These are phyloP conservation scores for Leccinum fibrillosum DNA, from an alignment of 768 basidiomycete genomes.

Conservation along the genomic window DNA sequence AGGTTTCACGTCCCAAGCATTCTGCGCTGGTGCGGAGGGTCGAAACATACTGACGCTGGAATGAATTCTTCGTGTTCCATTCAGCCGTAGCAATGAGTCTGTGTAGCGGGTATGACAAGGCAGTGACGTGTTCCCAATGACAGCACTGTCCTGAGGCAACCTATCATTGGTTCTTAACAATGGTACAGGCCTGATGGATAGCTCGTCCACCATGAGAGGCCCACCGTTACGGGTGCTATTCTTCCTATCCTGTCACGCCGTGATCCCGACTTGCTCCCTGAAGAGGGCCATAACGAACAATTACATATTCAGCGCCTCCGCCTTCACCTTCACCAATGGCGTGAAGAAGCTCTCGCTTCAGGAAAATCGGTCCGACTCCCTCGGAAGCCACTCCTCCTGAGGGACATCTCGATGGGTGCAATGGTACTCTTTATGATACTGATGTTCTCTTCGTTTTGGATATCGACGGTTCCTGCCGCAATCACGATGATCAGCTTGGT, in stretches of 20 bases:
- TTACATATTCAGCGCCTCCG: conserved; percentile 69
- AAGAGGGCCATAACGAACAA: conserved; percentile 67
- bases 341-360: conserved; percentile 72
- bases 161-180: background rate
- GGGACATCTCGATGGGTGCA: conserved; percentile 93
- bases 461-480: conserved; percentile 73
- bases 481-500: conserved; percentile 79
- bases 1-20: conserved; percentile 3
- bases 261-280: conserved; percentile 74
- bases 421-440: conserved; percentile 75
- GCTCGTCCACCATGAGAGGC: background rate
- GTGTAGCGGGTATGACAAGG: background rate
- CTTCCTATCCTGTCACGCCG: conserved; percentile 81
- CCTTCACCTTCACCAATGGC: conserved; percentile 75
- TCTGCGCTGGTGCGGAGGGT: conserved; percentile 8
- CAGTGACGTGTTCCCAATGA: background rate
- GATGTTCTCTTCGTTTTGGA: conserved; percentile 84
- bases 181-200: background rate
- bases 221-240: conserved; percentile 75
- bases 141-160: background rate
- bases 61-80: conserved; percentile 5
- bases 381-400: conserved; percentile 84
- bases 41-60: conserved; percentile 10
- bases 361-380: conserved; percentile 78
- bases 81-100: conserved; percentile 4